A percentile compares a stretch with the other conserved stretches of the same genome.
Evolutionary conservation across 2,329 filamentous ascomycete genomes (phyloP).

Genomic region (Pseudocercospora ulei): DNA sequence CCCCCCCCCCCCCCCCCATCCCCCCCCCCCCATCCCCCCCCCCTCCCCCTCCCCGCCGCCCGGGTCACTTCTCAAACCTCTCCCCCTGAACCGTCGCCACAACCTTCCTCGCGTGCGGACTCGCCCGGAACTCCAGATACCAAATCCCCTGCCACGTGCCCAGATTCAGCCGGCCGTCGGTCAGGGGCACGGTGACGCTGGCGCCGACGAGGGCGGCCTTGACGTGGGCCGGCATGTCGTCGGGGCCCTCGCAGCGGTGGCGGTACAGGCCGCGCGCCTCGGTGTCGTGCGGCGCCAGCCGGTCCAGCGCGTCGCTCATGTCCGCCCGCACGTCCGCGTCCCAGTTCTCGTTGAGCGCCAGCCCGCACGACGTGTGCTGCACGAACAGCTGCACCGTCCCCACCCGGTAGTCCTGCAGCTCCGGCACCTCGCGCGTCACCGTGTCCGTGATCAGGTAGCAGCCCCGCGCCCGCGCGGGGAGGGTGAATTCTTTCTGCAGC

Average conservation of each 20-base stretch:
- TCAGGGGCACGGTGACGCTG: constrained; percentile 83
- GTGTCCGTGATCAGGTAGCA: constrained; percentile 82
- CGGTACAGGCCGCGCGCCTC: constrained; percentile 57
- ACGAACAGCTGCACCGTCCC: constrained; percentile 82
- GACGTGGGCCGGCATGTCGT: constrained; percentile 98
- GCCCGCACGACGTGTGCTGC: constrained; percentile 86
- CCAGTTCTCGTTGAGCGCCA: constrained; percentile 88
- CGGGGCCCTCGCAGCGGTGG: constrained; percentile 73
- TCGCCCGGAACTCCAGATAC: constrained; percentile 79
- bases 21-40: constrained; percentile 1
- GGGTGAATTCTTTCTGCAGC: constrained; percentile 74
- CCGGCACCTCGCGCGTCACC: constrained; percentile 61
- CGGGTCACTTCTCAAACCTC: constrained; percentile 37
- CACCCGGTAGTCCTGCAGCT: constrained; percentile 73
- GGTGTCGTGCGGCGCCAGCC: constrained; percentile 72
- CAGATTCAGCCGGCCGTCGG: constrained; percentile 63
- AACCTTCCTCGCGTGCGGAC: constrained; percentile 67
- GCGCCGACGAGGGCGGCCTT: constrained; percentile 84
- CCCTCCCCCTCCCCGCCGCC: not conserved
- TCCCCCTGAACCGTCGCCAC: constrained; percentile 94
- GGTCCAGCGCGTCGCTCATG: constrained; percentile 92
- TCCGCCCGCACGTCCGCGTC: constrained; percentile 68
- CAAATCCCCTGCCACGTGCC: constrained; percentile 83
- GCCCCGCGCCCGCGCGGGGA: constrained; percentile 67
- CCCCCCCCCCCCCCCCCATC: not conserved